phyloP scores from a whole-genome alignment of 169 alveolate genomes.

The Plasmodium malariae region DNA sequence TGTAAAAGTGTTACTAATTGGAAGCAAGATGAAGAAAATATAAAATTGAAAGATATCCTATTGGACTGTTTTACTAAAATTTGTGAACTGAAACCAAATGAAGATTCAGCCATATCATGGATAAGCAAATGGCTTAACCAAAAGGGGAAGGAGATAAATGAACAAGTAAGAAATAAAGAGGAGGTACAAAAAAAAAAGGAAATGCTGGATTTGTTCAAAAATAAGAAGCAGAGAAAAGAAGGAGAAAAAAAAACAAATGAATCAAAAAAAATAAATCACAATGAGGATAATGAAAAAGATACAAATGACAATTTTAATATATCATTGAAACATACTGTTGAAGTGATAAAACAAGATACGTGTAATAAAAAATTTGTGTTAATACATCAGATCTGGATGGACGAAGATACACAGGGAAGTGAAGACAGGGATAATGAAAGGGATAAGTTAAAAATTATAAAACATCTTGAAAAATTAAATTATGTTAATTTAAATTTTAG shows the following conservation, averaged over 20 bases:
- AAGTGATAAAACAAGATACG: not conserved
- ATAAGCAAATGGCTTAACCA: slow-evolving; percentile 50
- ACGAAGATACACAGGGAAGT: not conserved
- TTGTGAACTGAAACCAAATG: slow-evolving; percentile 38
- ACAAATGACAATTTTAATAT: not conserved
- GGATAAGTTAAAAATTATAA: slow-evolving; percentile 11
- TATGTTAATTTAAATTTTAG: slow-evolving; percentile 40
- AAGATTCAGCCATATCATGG: slow-evolving; percentile 34
- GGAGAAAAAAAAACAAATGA: not conserved
- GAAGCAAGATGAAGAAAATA: slow-evolving; percentile 21
- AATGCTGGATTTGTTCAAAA: not conserved
- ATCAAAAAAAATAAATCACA: not conserved
- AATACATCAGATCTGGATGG: slow-evolving; percentile 30
- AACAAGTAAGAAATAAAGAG: not conserved
- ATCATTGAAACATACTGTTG: not conserved
- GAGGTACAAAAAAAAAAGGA: slow-evolving; percentile 10
- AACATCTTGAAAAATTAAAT: slow-evolving; percentile 50
- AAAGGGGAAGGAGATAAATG: slow-evolving; percentile 18
- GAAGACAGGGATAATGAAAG: slow-evolving; percentile 10
- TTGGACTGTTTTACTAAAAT: slow-evolving; percentile 49
- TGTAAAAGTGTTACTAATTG: slow-evolving; percentile 42
- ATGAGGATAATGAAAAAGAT: not conserved
- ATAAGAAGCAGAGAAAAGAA: not conserved
- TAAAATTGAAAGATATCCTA: slow-evolving; percentile 35
- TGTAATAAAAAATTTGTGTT: slow-evolving; percentile 20